These are phyloP conservation scores for Elongisporangium undulatum DNA, from an alignment of 352 stramenopile species.

Conservation along the genomic window DNA sequence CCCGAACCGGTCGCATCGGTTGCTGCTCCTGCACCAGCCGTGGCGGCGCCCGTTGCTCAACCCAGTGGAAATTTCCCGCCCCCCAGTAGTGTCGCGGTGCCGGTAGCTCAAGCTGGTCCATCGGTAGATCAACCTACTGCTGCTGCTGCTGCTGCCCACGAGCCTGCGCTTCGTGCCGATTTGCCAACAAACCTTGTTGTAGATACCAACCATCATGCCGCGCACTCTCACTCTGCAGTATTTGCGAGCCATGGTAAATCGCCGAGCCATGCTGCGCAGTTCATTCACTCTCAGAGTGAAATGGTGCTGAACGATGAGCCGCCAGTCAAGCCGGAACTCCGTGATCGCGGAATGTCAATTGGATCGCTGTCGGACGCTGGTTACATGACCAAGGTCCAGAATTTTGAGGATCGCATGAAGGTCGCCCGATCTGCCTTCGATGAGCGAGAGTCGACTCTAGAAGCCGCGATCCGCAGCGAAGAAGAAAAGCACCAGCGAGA, in stretches of 20 bases:
- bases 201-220: background rate
- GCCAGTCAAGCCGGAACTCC: slow-evolving; percentile 34
- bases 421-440: slow-evolving; percentile 52
- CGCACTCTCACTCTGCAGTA: background rate
- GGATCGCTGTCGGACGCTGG: slow-evolving; percentile 45
- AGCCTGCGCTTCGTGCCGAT: background rate
- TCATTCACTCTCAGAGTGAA: background rate
- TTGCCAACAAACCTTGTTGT: background rate
- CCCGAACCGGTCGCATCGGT: background rate
- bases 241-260: background rate
- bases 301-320: slow-evolving; percentile 18
- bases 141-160: too few species aligned
- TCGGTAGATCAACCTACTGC: slow-evolving; percentile 34
- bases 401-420: slow-evolving; percentile 63
- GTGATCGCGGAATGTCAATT: slow-evolving; percentile 56
- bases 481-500: slow-evolving; percentile 82
- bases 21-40: background rate
- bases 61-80: slow-evolving; percentile 12
- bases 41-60: background rate
- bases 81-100: slow-evolving; percentile 17
- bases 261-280: background rate
- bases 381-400: slow-evolving; percentile 58
- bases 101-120: slow-evolving; percentile 22
- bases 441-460: slow-evolving; percentile 64
- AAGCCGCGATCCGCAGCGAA: slow-evolving; percentile 68